Conservation (phyloP, 257 asterid genomes). For the Cruciata laevipes region DNA sequence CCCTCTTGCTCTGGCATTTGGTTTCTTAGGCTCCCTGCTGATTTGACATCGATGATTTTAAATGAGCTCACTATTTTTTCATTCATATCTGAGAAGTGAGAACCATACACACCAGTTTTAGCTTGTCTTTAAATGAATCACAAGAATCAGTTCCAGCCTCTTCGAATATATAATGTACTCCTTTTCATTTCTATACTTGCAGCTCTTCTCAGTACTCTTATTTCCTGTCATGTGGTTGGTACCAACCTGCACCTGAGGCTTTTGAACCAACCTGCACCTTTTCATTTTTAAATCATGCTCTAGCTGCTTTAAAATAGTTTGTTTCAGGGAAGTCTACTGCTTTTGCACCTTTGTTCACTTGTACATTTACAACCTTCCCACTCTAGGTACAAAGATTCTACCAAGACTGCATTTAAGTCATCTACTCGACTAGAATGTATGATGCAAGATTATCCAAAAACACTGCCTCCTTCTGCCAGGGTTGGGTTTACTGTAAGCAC, state of each 20-base stretch:
- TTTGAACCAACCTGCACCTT: too few relatives aligned
- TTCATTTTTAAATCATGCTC: too few relatives aligned
- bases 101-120: not conserved
- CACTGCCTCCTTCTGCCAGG: constrained; percentile 84
- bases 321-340: constrained; percentile 1
- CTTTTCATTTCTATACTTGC: too few relatives aligned
- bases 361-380: constrained; percentile 13
- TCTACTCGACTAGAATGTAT: constrained; percentile 99
- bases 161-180: too few relatives aligned
- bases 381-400: constrained; percentile 84
- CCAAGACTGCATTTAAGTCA: constrained; percentile 85
- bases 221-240: not conserved
- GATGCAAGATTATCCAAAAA: constrained; percentile 99
- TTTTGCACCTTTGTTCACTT: not conserved
- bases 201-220: not conserved
- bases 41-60: not conserved
- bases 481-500: constrained; percentile 95
- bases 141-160: not conserved
- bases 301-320: not conserved
- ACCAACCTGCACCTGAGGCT: not conserved
- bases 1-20: not conserved
- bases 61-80: not conserved
- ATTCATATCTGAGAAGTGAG: not conserved
- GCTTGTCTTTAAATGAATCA: not conserved
- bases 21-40: not conserved